Base-by-base conservation (phyloP, 805 yeast species). In the Candida insectalens region DNA sequence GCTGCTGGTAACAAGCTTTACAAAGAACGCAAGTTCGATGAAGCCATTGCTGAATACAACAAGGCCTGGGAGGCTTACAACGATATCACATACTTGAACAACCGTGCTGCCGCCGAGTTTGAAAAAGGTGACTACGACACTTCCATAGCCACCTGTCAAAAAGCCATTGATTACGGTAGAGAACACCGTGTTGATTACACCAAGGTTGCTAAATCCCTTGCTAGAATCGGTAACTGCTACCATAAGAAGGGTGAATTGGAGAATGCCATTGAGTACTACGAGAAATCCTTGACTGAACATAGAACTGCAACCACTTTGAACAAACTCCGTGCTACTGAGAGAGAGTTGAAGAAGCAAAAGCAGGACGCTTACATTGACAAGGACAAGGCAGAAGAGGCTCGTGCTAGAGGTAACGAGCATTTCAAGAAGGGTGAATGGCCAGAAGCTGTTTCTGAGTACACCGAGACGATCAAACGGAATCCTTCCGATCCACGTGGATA, bases 361-460 rank as follows among this genome's bases (percentile, higher is more conserved):
- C 73, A 82, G 26, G 73, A 74, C 49, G 74, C 77, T 22, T 92
- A 88, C 56, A 61, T 89, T 46, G 81, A 87, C 57, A 94, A 95
- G 25, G 96, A 67, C 47, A 78, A 83, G 62, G 96, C 97, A 7
- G 97, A 89, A 59, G 89, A 77, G 56, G 96, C 97, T 17, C 82
- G 98, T 63, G 66, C 85, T 40, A 71, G 77, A 59, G 99, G 99
- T 58, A 89, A 83, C 60, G 89, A 83, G 17, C 74, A 59, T 51
- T 92, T 92, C 71, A 74, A 81, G 39, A 80, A 83, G 47, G 92
- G 84, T 32, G 95, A 89, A 60, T 89, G 95, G 96, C 97, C 98
- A 42, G 77, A 68, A 44, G 96, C 97, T 16, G 96, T 92, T 29
- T 82, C 83, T 57, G 82, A 95, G 4, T 92, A 92, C 62, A 70